A percentile compares a stretch with the other conserved stretches of the same genome.
Conservation (phyloP, 495 filamentous ascomycete species). For the Penicillium canescens region DNA sequence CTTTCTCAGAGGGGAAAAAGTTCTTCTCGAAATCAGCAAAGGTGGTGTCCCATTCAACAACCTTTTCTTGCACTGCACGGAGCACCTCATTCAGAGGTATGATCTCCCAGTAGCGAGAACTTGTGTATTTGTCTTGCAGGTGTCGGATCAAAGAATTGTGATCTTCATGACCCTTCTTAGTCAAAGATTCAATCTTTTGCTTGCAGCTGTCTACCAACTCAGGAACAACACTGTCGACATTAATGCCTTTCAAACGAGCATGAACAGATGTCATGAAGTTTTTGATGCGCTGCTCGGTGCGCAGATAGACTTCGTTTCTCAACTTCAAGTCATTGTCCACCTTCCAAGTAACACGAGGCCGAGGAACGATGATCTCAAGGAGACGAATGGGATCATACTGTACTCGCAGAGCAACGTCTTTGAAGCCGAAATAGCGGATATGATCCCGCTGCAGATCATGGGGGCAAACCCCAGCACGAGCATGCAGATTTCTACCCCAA, state of each 20-base stretch:
- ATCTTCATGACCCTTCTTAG: conserved; percentile 76
- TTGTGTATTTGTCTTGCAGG: conserved; percentile 86
- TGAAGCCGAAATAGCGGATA: conserved; percentile 86
- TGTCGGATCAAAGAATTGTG: conserved; percentile 68
- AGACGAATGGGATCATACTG: conserved; percentile 91
- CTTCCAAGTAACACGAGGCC: conserved; percentile 91
- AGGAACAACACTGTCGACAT: conserved; percentile 83
- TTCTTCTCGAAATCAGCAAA: conserved; percentile 90
- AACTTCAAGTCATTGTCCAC: conserved; percentile 88
- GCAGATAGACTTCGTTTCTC: conserved; percentile 86
- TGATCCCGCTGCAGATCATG: conserved; percentile 94
- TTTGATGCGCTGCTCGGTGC: conserved; percentile 75
- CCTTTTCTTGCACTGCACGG: conserved; percentile 87
- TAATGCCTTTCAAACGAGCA: conserved; percentile 79
- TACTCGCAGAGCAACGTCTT: conserved; percentile 79
- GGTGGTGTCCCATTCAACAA: conserved; percentile 86
- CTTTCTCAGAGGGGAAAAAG: conserved; percentile 96
- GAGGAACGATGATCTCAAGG: conserved; percentile 93
- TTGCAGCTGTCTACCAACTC: conserved; percentile 81
- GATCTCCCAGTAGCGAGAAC: conserved; percentile 92
- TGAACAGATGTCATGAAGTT: conserved; percentile 87
- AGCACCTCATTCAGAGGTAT: conserved; percentile 88
- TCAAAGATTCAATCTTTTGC: conserved; percentile 73
- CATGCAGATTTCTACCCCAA: conserved; percentile 82
- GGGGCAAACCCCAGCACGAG: conserved; percentile 79